These are phyloP conservation scores for Phaffia australis DNA, from an alignment of 768 basidiomycete species.

Conservation along the genomic window DNA sequence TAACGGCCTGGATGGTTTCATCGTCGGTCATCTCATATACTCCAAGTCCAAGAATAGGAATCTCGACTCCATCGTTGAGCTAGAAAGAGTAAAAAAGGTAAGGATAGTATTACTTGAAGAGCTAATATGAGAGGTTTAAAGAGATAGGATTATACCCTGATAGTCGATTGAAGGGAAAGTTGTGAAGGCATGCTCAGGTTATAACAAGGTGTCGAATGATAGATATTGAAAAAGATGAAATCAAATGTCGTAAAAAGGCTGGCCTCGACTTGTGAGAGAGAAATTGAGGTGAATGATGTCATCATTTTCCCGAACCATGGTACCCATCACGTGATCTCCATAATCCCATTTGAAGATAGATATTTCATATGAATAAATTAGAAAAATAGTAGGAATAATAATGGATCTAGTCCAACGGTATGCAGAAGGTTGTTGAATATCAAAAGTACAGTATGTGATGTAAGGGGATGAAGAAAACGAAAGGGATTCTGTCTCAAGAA, in stretches of 20 bases:
- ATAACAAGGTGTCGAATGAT: background rate
- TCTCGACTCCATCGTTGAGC: conserved; percentile 48
- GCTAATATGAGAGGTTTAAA: background rate
- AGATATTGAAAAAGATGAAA: background rate
- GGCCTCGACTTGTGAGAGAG: background rate
- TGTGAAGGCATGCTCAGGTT: background rate
- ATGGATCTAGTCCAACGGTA: too few species aligned
- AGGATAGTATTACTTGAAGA: background rate
- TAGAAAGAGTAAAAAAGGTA: conserved; percentile 25
- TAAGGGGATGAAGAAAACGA: background rate
- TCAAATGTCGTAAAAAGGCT: background rate
- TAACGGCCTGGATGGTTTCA: conserved; percentile 50
- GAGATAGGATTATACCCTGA: background rate
- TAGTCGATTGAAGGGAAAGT: conserved; percentile 1
- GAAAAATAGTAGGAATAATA: background rate
- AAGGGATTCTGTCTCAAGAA: background rate
- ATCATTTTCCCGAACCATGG: background rate
- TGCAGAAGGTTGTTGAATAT: too few species aligned
- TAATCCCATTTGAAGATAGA: background rate
- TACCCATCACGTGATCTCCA: background rate
- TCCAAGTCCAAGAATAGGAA: conserved; percentile 55
- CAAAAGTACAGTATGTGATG: too few species aligned
- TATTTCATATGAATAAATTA: background rate
- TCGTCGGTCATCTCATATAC: conserved; percentile 56
- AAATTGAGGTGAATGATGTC: background rate